Conservation (phyloP, 768 basidiomycete species). For the Mycena rosella region DNA sequence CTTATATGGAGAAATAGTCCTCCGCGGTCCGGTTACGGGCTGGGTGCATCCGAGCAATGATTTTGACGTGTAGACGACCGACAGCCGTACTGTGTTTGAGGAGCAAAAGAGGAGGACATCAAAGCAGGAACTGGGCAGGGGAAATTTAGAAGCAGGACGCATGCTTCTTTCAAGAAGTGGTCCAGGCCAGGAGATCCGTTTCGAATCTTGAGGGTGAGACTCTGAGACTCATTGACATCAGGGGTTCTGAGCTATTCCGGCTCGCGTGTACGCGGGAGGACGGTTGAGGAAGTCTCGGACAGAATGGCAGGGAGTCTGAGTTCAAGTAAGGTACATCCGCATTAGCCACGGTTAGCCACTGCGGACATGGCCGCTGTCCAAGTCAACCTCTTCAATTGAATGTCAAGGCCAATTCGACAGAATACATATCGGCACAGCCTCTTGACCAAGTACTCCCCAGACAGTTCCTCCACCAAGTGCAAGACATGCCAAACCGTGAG, state of each 20-base stretch:
- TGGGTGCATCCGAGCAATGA: not conserved
- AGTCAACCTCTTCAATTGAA: conserved; percentile 20
- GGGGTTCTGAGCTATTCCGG: too few species aligned
- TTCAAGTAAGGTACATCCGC: not conserved
- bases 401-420: not conserved
- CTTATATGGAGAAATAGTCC: conserved; percentile 17
- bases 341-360: not conserved
- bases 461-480: not conserved
- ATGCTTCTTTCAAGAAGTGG: conserved; percentile 5
- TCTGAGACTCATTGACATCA: not conserved
- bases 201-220: not conserved
- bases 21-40: not conserved
- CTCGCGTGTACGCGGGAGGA: too few species aligned
- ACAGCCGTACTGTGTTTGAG: not conserved
- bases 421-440: conserved; percentile 15
- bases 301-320: not conserved
- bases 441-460: conserved; percentile 6
- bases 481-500: not conserved
- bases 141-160: conserved; percentile 6
- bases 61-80: not conserved
- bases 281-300: too few species aligned
- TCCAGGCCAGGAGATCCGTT: not conserved
- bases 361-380: conserved; percentile 1
- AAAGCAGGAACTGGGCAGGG: conserved; percentile 7
- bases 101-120: not conserved